phyloP scores from a whole-genome alignment of 2,329 filamentous ascomycete genomes.

The Diaporthe sp. region DNA sequence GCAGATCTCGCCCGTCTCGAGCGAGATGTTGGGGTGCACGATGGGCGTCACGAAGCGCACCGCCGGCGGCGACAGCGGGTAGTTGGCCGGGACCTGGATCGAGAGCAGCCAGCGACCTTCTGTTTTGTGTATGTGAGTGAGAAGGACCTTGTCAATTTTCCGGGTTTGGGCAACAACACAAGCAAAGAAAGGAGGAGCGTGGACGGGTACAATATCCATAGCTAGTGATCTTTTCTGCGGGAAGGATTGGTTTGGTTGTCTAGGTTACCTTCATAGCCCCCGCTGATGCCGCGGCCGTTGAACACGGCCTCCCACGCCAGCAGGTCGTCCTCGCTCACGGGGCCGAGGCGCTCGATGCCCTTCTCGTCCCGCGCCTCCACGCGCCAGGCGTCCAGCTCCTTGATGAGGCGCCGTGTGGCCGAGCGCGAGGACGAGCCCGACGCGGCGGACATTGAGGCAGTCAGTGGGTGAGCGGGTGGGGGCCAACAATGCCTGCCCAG shows the following conservation, averaged over 20 bases:
- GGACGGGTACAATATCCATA: too few species aligned
- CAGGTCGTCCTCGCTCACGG: slow-evolving; percentile 67
- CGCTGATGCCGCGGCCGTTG: slow-evolving; percentile 68
- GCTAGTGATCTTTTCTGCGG: too few species aligned
- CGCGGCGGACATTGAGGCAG: slow-evolving; percentile 16
- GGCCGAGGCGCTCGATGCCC: slow-evolving; percentile 72
- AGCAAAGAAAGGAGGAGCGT: too few species aligned
- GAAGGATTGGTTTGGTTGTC: slow-evolving; percentile 39
- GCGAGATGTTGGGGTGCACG: slow-evolving; percentile 84
- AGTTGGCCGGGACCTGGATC: slow-evolving; percentile 81
- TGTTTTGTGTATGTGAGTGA: slow-evolving; percentile 45
- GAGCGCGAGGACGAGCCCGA: slow-evolving; percentile 55
- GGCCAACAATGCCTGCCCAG: slow-evolving; percentile 1
- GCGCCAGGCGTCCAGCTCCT: slow-evolving; percentile 69
- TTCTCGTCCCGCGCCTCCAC: slow-evolving; percentile 62
- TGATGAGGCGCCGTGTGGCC: slow-evolving; percentile 69
- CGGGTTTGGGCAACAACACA: too few species aligned
- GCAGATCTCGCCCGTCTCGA: slow-evolving; percentile 88
- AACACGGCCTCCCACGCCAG: slow-evolving; percentile 72
- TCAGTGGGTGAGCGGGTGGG: background rate
- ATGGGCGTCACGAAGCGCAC: slow-evolving; percentile 88
- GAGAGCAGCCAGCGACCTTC: slow-evolving; percentile 85
- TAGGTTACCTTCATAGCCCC: slow-evolving; percentile 67
- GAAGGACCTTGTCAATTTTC: too few species aligned
- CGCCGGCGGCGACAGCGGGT: slow-evolving; percentile 83